Percentiles rank a stretch among this genome's conserved stretches.
Evolutionary conservation across 106 monocot genomes (phyloP).

Genomic region (Apostasia ramifera): DNA sequence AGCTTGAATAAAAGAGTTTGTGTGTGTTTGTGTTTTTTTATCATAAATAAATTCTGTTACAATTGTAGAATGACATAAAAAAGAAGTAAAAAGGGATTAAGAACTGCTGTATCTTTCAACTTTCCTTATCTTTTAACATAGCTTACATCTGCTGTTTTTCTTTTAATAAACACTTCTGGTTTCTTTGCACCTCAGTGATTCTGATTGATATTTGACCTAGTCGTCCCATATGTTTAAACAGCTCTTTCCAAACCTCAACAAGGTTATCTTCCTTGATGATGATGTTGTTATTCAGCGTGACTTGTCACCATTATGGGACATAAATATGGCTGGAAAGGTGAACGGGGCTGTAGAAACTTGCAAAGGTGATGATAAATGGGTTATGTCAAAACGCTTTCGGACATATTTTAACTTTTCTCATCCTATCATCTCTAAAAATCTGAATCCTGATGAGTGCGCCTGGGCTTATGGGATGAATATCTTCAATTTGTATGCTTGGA

Average conservation of each 20-base stretch:
- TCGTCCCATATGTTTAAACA: slow-evolving; percentile 13
- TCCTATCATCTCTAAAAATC: slow-evolving; percentile 57
- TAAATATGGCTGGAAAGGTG: slow-evolving; percentile 73
- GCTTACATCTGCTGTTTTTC: too few species aligned
- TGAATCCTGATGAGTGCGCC: slow-evolving; percentile 85
- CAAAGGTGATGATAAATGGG: slow-evolving; percentile 78
- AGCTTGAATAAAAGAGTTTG: too few species aligned
- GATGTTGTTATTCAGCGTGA: slow-evolving; percentile 85
- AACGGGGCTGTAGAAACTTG: slow-evolving; percentile 94
- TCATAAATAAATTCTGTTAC: too few species aligned
- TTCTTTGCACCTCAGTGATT: too few species aligned
- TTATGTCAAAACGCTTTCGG: slow-evolving; percentile 81
- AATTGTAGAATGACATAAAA: too few species aligned
- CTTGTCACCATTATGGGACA: slow-evolving; percentile 65
- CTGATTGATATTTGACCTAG: too few species aligned
- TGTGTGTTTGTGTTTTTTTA: too few species aligned
- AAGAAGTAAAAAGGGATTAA: too few species aligned
- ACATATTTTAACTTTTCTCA: slow-evolving; percentile 96
- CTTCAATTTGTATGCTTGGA: slow-evolving; percentile 75
- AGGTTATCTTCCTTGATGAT: slow-evolving; percentile 95
- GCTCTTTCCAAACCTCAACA: slow-evolving; percentile 87
- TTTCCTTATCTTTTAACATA: too few species aligned
- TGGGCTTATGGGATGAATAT: slow-evolving; percentile 98
- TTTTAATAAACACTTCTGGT: too few species aligned
- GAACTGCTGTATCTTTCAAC: too few species aligned